Base-by-base conservation (phyloP, 495 filamentous ascomycete genomes). In the Apodospora peruviana region DNA sequence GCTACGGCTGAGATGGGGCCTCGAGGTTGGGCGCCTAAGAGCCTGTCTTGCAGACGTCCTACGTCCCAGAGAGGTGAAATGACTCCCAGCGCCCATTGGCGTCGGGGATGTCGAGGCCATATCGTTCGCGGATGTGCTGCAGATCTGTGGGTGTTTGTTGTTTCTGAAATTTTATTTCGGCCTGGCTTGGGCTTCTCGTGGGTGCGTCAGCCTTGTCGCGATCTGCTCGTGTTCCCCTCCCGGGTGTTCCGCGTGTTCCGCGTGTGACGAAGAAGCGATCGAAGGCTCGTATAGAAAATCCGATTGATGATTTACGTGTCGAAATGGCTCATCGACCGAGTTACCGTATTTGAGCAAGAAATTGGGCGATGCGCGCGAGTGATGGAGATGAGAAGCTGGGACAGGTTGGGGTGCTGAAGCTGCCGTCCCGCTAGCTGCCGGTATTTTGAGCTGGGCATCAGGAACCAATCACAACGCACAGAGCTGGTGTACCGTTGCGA, bases 1-100 rank as follows among this genome's bases (percentile, higher is more conserved):
- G 57, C 57, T 57, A 40, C 70, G 63, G 23, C 51, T 51, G 25
- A 69, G 43, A 41, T 61, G 61, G 2, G 64, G 47, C 46, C 65
- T 60, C 8, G 67, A 62, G 17, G 57, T 45, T 25, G 55, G 59
- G 37, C 70, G 65, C 39, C 69, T 67, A 17, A 68, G 55, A 16
- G 70, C 67, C n/a, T 70, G 68, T 50, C 72, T 57, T 22, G 71
- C 53, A 0, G 72, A 74, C 1, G 68, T 66, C 41, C 71, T 70
- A 43, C 71, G 58, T 18, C 62, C 60, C 7, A 68, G 16, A 21
- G 64, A 54, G 12, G 64, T 62, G 22, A 67, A 65, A 18, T 68
- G 57, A 47, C 63, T 55, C 18, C 59, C 62, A n/a, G 57, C 54
- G 45, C 58, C 60, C 36, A 59, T 48, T 35, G 72, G 62, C 20